A percentile compares a stretch with the other conserved stretches of the same genome.
Evolutionary conservation across 805 yeast genomes (phyloP).

Genomic region (Lipomyces sp.): DNA sequence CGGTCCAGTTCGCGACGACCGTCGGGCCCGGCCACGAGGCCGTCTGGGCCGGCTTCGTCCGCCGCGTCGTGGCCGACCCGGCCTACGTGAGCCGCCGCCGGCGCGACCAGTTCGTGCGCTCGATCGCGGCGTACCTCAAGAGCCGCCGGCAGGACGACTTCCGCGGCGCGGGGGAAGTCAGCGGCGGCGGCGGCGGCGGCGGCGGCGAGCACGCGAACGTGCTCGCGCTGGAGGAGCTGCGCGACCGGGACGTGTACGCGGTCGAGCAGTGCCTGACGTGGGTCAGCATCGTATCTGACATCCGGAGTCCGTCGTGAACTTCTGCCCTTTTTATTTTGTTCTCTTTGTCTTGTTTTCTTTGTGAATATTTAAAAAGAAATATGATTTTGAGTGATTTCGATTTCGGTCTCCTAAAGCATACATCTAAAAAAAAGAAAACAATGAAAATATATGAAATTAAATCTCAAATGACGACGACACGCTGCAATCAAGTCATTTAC

Average conservation of each 20-base stretch:
- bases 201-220: no score
- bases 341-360: no score
- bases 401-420: no score
- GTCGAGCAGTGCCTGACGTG: slow-evolving; percentile 5
- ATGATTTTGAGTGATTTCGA: no score
- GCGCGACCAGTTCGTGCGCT: neutral
- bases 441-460: no score
- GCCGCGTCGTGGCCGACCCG: slow-evolving; percentile 13
- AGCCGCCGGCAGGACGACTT: slow-evolving; percentile 14
- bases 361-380: no score
- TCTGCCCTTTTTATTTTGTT: no score
- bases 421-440: no score
- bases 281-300: slow-evolving; percentile 6
- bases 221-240: slow-evolving; percentile 3
- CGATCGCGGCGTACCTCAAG: slow-evolving; percentile 10
- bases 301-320: neutral
- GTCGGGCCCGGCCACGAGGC: slow-evolving; percentile 23
- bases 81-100: slow-evolving; percentile 7
- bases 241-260: slow-evolving; percentile 11
- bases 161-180: neutral
- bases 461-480: no score
- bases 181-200: no score
- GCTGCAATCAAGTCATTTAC: no score
- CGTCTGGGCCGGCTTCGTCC: slow-evolving; percentile 17
- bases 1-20: slow-evolving; percentile 21